Evolutionary conservation across 441 rosid species (phyloP).

Genomic region (Euphorbia celastroides): DNA sequence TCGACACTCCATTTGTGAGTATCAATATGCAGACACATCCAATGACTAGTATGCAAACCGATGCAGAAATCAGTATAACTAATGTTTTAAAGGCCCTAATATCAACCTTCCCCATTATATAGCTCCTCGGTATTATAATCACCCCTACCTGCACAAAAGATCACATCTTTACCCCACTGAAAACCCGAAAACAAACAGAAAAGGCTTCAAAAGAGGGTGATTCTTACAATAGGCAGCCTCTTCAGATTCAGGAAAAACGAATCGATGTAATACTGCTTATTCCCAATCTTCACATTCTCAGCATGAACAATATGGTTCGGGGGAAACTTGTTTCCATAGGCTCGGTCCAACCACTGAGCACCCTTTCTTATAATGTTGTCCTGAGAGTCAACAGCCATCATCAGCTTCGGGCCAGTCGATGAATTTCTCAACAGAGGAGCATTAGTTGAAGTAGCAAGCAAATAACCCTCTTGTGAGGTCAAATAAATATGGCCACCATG

Average conservation of each 20-base stretch:
- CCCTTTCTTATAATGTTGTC: slow-evolving; percentile 66
- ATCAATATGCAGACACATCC: slow-evolving; percentile 92
- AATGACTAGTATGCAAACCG: slow-evolving; percentile 72
- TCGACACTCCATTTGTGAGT: slow-evolving; percentile 94
- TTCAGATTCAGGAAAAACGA: slow-evolving; percentile 89
- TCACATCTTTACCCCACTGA: background rate
- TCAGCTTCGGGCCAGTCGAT: slow-evolving; percentile 62
- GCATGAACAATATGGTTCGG: slow-evolving; percentile 62
- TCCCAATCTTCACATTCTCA: slow-evolving; percentile 67
- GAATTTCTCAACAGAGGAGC: slow-evolving; percentile 77
- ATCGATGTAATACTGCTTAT: slow-evolving; percentile 73
- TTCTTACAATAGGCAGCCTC: slow-evolving; percentile 89
- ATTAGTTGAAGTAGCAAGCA: slow-evolving; percentile 92
- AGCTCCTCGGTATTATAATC: slow-evolving; percentile 86
- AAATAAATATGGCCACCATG: slow-evolving; percentile 92
- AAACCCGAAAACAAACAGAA: background rate
- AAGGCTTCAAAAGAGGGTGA: background rate
- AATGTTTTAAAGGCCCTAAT: slow-evolving; percentile 88
- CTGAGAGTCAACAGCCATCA: slow-evolving; percentile 78
- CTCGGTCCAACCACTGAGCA: slow-evolving; percentile 76
- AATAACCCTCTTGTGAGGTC: slow-evolving; percentile 89
- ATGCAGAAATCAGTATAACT: slow-evolving; percentile 80
- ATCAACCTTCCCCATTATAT: slow-evolving; percentile 95
- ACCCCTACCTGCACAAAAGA: slow-evolving; percentile 74
- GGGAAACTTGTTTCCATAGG: slow-evolving; percentile 64